Evolutionary conservation across 2,329 filamentous ascomycete species (phyloP), one percentile per base, ranked within the genome.

Genomic region (Drechslerella dactyloides): DNA sequence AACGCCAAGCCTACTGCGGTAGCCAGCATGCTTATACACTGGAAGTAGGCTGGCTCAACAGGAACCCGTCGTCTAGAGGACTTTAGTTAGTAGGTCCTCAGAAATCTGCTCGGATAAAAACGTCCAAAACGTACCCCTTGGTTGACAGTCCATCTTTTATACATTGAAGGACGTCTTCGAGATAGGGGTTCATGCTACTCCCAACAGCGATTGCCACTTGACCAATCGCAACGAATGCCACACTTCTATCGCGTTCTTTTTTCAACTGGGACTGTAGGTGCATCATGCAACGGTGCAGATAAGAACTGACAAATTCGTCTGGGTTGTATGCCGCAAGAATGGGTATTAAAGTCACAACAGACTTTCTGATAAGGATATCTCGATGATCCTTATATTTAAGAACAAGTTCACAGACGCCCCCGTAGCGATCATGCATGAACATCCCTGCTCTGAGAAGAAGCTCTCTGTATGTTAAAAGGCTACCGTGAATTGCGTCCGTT

Each of bases 391-490:
- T 96, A 79, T 96, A 90, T 73, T 90, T 89, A 75, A 93, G 88
- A 37, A 97, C 90, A 74, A 94, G 93, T 74, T 99, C 94, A 79
- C 93, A 97, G 10, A 91, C 89, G 76, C 96, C 91, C 68, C 89
- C 87, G 80, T 97, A 99, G 78, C 93, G 87, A 42, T 93, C 90
- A 77, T 96, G 92, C 94, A 99, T 97, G 80, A 96, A 99, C 93
- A 99, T 99, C 76, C 92, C 93, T 59, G 94, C 94, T 79, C 96
- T 93, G 74, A 94, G 87, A 17, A 99, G 86, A 53, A 99, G 85
- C 81, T 97, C 93, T 79, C 93, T 96, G 77, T 97, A 85, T 0
- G 96, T 92, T 19, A 99, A 84, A 44, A 99, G 84, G 1, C 93
- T 97, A n/a, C 91, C 94, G 78, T 99, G 96, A 46, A 96, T 89